Conservation (phyloP, 306 rosid genomes). For the Fragaria iinumae region DNA sequence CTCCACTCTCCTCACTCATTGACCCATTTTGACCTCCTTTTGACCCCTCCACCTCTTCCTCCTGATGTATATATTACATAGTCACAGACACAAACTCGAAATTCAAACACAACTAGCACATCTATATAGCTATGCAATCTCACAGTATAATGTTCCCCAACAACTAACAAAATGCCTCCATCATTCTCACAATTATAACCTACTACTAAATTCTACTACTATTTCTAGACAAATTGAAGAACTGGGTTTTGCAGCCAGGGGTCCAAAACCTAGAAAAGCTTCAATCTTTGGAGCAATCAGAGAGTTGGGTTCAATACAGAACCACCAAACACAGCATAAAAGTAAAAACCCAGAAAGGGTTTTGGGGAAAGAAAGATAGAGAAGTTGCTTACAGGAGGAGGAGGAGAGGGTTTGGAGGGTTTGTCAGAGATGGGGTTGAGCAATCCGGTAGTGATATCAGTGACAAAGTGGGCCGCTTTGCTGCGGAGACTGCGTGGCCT, state of each 20-base stretch:
- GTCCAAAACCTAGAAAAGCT: not conserved
- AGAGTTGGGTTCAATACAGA: not conserved
- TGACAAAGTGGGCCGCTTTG: slow-evolving; percentile 73
- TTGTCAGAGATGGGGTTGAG: slow-evolving; percentile 89
- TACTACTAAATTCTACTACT: not conserved
- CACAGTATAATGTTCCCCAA: not conserved
- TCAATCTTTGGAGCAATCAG: not conserved
- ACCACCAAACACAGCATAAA: not conserved
- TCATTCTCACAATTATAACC: no score
- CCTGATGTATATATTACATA: not conserved
- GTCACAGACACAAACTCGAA: not conserved
- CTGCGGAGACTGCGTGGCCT: slow-evolving; percentile 67
- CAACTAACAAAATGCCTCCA: not conserved
- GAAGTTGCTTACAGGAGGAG: slow-evolving; percentile 45
- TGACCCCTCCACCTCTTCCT: slow-evolving; percentile 57
- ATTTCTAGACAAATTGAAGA: not conserved
- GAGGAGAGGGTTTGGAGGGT: slow-evolving; percentile 39
- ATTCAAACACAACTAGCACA: not conserved
- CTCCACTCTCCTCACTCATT: slow-evolving; percentile 40
- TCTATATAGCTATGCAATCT: not conserved
- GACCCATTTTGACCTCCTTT: slow-evolving; percentile 39
- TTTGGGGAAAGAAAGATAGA: slow-evolving; percentile 6
- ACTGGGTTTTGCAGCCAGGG: not conserved
- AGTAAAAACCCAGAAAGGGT: slow-evolving; percentile 18
- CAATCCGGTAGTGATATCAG: slow-evolving; percentile 80